Conservation (phyloP, 2,329 filamentous ascomycete species). For the Botrytis hyacinthi region DNA sequence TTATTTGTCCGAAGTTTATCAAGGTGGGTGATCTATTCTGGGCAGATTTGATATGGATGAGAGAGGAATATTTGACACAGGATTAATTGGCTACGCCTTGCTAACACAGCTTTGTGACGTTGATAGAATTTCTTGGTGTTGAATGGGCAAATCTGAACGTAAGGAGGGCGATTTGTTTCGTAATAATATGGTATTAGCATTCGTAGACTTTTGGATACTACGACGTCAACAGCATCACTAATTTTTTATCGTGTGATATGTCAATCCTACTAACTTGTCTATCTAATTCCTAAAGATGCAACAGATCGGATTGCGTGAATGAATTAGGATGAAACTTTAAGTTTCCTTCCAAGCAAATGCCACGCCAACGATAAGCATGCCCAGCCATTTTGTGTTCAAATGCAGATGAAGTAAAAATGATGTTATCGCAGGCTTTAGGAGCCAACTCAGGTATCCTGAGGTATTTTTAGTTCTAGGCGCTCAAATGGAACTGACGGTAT, state of each 20-base stretch:
- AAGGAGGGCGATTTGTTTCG: background rate
- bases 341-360: background rate
- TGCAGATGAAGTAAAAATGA: background rate
- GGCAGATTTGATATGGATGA: background rate
- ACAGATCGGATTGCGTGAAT: background rate
- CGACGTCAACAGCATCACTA: background rate
- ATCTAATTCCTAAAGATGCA: background rate
- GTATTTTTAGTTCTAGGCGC: background rate
- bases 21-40: background rate
- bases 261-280: background rate
- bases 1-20: slow-evolving; percentile 15
- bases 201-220: background rate
- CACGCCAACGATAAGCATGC: slow-evolving; percentile 6
- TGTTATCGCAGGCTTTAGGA: background rate
- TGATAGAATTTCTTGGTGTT: background rate
- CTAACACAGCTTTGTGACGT: background rate
- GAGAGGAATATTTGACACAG: background rate
- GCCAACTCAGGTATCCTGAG: background rate
- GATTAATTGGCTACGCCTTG: background rate
- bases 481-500: background rate
- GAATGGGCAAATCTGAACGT: background rate
- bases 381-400: background rate
- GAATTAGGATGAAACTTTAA: background rate
- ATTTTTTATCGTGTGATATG: background rate
- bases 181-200: background rate